Evolutionary conservation across 1,284 basidiomycete genomes (phyloP), one percentile per base, ranked within the genome.

Genomic region (Fistulina hepatica): DNA sequence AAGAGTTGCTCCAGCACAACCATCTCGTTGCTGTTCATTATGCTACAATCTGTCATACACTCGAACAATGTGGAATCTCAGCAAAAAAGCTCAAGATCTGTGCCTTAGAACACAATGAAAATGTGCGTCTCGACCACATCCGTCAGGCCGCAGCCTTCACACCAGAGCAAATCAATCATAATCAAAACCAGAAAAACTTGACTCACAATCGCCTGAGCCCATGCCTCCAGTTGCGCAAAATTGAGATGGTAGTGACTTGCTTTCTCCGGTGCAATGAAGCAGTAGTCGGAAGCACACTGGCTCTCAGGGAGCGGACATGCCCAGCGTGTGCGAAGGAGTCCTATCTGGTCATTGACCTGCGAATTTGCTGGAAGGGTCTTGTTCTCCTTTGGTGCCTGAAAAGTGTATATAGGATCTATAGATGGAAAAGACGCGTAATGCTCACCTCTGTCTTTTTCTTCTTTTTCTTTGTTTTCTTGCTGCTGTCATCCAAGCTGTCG

Each of bases 21-120:
- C 34, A 45, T 4, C 55, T 54, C 36, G 51, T 59, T 10, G 47
- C 48, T 23, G 49, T 51, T 8, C 52, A 57, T 41, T 53, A 44
- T 36, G 40, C 50, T 2, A 55, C 54, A 1, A 49, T 57, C 21
- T 37, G 40, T 23, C 32, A 37, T 5, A 43, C 44, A 17, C 52
- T 60, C 8, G 37, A 48, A 36, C 39, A 43, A 9, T 38, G 43
- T 36, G 44, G 39, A 37, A 43, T 24, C 39, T 54, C 12, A 39
- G 39, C 11, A 56, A 58, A 37, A 50, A 53, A 36, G 24, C 44
- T 59, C 21, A 47, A 49, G 32, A 48, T 35, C 22, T 44, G 52
- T 31, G 50, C 52, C 25, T 10, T 25, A 4, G 49, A 54, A 28
- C n/a, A 45, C 13, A 44, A 50, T 37, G 45, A 53, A 35, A 25